phyloP scores from a whole-genome alignment of 805 yeast species.

The Wickerhamiella hasegawae region DNA sequence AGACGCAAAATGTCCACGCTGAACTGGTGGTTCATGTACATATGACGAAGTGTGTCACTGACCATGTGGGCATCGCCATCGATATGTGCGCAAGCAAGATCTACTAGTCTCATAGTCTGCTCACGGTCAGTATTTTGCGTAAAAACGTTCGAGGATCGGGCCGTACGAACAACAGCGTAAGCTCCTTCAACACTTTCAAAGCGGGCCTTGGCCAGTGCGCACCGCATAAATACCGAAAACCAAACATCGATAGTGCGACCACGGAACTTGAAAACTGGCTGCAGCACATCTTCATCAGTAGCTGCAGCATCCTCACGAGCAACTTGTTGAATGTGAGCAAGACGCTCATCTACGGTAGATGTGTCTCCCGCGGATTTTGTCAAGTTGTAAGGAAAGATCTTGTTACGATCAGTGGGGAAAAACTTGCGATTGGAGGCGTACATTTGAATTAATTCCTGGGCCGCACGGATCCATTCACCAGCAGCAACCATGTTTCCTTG shows the following conservation, averaged over 20 bases:
- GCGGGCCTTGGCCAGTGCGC: constrained; percentile 50
- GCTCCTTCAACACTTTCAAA: constrained; percentile 49
- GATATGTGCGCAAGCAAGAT: constrained; percentile 40
- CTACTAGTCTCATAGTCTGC: constrained; percentile 44
- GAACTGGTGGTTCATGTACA: constrained; percentile 60
- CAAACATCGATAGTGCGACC: constrained; percentile 67
- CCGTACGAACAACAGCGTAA: constrained; percentile 51
- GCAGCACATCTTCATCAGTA: constrained; percentile 11
- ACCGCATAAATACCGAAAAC: constrained; percentile 73
- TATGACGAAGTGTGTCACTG: constrained; percentile 41
- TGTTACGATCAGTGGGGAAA: constrained; percentile 60
- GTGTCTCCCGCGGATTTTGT: no score
- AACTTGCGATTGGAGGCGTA: constrained; percentile 65
- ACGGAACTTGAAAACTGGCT: constrained; percentile 33
- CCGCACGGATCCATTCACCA: constrained; percentile 68
- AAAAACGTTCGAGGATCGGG: constrained; percentile 67
- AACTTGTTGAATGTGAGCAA: constrained; percentile 19
- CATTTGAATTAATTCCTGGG: constrained; percentile 67
- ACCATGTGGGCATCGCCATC: constrained; percentile 38
- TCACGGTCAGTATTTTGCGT: constrained; percentile 45
- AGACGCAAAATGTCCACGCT: constrained; percentile 49
- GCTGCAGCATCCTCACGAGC: constrained; percentile 27
- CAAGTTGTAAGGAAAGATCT: no score
- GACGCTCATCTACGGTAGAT: constrained; percentile 36
- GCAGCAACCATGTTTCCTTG: constrained; percentile 44